These are phyloP conservation scores for Sporisorium exsertum DNA, from an alignment of 1,284 basidiomycete species.

Conservation along the genomic window DNA sequence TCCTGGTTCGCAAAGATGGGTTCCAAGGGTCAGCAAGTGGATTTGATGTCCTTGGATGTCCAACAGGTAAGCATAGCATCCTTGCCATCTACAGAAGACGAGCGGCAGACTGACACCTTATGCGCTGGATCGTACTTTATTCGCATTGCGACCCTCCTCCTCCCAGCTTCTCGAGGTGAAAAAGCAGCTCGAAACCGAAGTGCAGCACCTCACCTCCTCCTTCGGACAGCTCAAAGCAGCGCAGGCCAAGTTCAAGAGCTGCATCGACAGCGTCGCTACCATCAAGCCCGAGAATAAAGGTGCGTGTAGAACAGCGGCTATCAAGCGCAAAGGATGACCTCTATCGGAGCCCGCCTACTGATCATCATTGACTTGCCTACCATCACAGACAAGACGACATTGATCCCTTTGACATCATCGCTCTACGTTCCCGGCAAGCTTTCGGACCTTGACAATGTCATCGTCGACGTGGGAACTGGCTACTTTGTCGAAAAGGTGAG, in stretches of 20 bases:
- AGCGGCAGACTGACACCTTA: background rate
- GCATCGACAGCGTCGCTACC: constrained; percentile 84
- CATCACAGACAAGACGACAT: constrained; percentile 80
- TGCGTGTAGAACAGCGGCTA: constrained; percentile 68
- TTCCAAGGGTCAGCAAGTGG: constrained; percentile 57
- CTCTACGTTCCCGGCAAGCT: constrained; percentile 94
- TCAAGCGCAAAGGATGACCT: background rate
- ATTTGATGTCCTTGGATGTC: constrained; percentile 55
- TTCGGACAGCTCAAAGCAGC: constrained; percentile 92
- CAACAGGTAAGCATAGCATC: constrained; percentile 45
- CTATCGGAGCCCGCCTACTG: background rate
- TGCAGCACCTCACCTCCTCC: constrained; percentile 89
- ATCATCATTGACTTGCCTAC: background rate
- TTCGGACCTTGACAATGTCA: constrained; percentile 83
- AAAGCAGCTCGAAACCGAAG: constrained; percentile 76
- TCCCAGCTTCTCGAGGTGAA: constrained; percentile 64
- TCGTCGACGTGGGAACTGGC: constrained; percentile 95
- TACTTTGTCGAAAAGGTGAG: constrained; percentile 94
- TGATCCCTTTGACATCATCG: constrained; percentile 92
- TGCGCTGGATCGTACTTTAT: too few species aligned
- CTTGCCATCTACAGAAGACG: background rate
- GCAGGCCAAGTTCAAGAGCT: constrained; percentile 89
- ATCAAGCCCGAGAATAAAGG: constrained; percentile 78
- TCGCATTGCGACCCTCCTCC: background rate
- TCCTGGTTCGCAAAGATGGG: constrained; percentile 17